phyloP scores from a whole-genome alignment of 2,329 filamentous ascomycete genomes.

The Colletotrichum navitas region DNA sequence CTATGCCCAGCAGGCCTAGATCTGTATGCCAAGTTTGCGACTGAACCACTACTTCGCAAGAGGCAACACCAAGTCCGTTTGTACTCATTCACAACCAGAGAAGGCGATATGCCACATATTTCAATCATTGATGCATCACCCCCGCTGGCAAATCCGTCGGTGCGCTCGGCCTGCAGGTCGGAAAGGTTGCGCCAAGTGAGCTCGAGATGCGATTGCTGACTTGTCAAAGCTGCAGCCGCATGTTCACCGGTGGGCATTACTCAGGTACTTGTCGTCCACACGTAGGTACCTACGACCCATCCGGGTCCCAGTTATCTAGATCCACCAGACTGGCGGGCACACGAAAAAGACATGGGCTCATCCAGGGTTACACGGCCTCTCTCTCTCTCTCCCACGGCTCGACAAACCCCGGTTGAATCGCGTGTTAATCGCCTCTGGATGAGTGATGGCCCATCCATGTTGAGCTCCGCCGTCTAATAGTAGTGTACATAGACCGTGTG shows the following conservation, averaged over 20 bases:
- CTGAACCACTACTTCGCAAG: neutral
- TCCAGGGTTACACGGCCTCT: slow-evolving; percentile 4
- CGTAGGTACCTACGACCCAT: slow-evolving; percentile 20
- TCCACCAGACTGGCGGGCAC: slow-evolving; percentile 20
- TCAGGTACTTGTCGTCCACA: slow-evolving; percentile 12
- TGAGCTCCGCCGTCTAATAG: slow-evolving; percentile 12
- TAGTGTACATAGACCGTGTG: slow-evolving; percentile 4
- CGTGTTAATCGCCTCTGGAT: slow-evolving; percentile 14
- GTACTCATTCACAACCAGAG: too few species aligned
- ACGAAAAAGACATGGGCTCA: slow-evolving; percentile 8
- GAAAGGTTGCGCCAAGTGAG: slow-evolving; percentile 3
- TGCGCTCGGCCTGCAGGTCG: neutral
- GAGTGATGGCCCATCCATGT: slow-evolving; percentile 23
- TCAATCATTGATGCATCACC: neutral
- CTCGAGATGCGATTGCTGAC: slow-evolving; percentile 21
- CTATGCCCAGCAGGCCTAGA: neutral
- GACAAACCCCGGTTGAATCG: neutral
- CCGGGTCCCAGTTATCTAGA: slow-evolving; percentile 28
- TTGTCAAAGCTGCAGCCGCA: slow-evolving; percentile 24
- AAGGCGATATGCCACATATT: neutral
- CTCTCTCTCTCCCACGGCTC: neutral
- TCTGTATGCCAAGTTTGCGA: slow-evolving; percentile 9
- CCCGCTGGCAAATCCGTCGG: neutral
- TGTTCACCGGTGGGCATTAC: slow-evolving; percentile 9
- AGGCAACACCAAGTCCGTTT: neutral